Conservation (phyloP, 2,329 filamentous ascomycete species). For the Rutstroemia sp. region DNA sequence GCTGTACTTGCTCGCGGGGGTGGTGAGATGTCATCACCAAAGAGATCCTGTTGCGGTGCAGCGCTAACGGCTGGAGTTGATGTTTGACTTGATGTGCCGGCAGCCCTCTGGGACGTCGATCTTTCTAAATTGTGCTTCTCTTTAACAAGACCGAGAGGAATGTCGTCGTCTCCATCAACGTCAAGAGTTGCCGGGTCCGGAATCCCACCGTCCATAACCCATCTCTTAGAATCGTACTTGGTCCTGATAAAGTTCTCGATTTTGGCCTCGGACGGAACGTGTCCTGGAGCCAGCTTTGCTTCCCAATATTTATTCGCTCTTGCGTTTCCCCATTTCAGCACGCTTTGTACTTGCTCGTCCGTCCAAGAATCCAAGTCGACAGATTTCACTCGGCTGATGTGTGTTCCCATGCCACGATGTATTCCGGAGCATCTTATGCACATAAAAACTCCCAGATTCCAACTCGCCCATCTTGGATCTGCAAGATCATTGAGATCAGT, state of each 20-base stretch:
- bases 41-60: constrained; percentile 65
- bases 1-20: constrained; percentile 66
- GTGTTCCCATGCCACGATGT: constrained; percentile 96
- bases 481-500: constrained; percentile 8
- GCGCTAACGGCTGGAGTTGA: constrained; percentile 28
- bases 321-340: constrained; percentile 91
- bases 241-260: constrained; percentile 99
- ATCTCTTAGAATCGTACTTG: constrained; percentile 97
- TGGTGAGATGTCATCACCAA: constrained; percentile 64
- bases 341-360: constrained; percentile 91
- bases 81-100: constrained; percentile 21
- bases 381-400: constrained; percentile 96
- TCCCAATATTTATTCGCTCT: constrained; percentile 99
- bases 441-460: constrained; percentile 95
- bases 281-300: constrained; percentile 81
- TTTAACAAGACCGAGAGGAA: constrained; percentile 54
- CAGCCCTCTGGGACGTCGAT: constrained; percentile 31
- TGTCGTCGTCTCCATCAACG: constrained; percentile 78
- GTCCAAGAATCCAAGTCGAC: constrained; percentile 98
- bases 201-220: constrained; percentile 97
- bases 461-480: constrained; percentile 98
- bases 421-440: constrained; percentile 99
- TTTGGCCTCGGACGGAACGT: constrained; percentile 92
- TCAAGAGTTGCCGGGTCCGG: constrained; percentile 88
- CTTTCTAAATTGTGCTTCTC: constrained; percentile 58